Conservation (phyloP, 1,284 basidiomycete species). For the Austropuccinia psidii region DNA sequence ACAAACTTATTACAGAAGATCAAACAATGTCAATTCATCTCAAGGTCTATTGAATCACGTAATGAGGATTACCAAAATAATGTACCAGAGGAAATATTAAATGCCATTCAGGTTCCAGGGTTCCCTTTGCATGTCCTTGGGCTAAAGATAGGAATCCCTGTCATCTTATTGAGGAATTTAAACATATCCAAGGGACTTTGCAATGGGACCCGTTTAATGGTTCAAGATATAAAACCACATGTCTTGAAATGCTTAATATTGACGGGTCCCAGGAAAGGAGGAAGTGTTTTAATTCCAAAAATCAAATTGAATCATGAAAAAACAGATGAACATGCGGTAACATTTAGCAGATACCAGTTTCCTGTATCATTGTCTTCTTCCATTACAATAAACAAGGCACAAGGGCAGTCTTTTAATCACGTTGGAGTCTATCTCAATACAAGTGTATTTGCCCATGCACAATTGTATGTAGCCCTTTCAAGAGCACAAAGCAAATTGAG, state of each 20-base stretch:
- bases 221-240: neutral
- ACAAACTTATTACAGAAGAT: no score
- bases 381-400: slow-evolving; percentile 13
- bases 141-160: no score
- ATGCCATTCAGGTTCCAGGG: neutral
- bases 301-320: neutral
- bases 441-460: neutral
- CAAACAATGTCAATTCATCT: no score
- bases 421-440: neutral
- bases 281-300: neutral
- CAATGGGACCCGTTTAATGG: neutral
- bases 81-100: neutral
- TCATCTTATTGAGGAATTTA: no score
- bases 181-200: neutral
- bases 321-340: neutral
- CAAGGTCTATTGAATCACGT: neutral
- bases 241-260: neutral
- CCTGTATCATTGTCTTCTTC: neutral
- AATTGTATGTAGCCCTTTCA: slow-evolving; percentile 6
- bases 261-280: neutral
- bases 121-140: no score
- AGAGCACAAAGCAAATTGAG: neutral
- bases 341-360: neutral
- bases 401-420: neutral
- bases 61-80: neutral